Evolutionary conservation across 257 asterid genomes (phyloP).

Genomic region (Fraxinus cuspidata): DNA sequence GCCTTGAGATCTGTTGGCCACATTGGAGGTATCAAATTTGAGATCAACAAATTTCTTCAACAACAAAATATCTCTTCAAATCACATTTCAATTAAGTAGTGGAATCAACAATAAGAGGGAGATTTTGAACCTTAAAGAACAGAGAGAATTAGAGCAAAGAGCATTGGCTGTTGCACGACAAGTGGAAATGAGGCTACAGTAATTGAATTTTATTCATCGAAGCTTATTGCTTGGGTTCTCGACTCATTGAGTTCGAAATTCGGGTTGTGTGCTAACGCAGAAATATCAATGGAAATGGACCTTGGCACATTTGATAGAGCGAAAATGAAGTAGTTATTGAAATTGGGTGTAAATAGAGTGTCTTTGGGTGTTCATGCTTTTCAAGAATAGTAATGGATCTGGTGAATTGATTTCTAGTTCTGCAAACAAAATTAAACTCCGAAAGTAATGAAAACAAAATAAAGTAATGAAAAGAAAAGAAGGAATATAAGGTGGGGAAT

Average conservation of each 20-base stretch:
- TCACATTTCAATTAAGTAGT: constrained; percentile 10
- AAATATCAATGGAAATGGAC: constrained; percentile 96
- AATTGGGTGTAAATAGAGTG: constrained; percentile 80
- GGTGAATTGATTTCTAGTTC: constrained; percentile 70
- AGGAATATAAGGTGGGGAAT: constrained; percentile 69
- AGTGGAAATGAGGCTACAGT: constrained; percentile 69
- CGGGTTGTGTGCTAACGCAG: constrained; percentile 61
- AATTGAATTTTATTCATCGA: constrained; percentile 76
- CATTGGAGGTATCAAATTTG: too few relatives aligned
- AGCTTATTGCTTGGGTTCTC: constrained; percentile 57
- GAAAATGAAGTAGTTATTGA: constrained; percentile 57
- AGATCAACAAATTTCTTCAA: constrained; percentile 33
- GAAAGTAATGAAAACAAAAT: constrained; percentile 57
- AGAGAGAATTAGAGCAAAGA: constrained; percentile 74
- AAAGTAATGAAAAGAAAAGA: constrained; percentile 66
- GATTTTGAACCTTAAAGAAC: constrained; percentile 49
- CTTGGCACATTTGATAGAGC: constrained; percentile 80
- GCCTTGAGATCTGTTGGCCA: too few relatives aligned
- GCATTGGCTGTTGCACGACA: constrained; percentile 68
- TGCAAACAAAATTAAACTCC: constrained; percentile 60
- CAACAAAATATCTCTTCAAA: constrained; percentile 28
- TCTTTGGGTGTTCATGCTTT: constrained; percentile 93
- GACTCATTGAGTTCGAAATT: constrained; percentile 55
- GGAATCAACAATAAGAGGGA: constrained; percentile 17
- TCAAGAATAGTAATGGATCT: constrained; percentile 78